Percentiles rank a stretch among this genome's conserved stretches.
phyloP scores from a whole-genome alignment of 345 rosid species.

The Brassica carinata region DNA sequence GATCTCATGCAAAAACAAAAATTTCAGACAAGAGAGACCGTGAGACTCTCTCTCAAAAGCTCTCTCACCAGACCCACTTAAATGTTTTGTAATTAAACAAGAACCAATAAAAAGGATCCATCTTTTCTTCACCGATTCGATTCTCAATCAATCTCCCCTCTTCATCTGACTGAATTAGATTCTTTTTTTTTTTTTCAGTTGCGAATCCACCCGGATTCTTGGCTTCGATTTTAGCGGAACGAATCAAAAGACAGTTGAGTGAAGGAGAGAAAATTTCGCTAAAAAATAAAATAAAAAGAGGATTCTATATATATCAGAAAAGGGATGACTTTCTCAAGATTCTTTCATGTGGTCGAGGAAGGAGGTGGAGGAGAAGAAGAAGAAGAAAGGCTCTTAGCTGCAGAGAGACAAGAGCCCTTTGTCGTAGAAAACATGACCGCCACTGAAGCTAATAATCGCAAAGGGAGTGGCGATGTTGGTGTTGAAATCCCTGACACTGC shows the following conservation, averaged over 20 bases:
- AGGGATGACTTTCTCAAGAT: conserved; percentile 36
- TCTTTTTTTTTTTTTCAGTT: not conserved
- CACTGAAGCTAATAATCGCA: conserved; percentile 30
- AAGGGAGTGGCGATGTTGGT: conserved; percentile 28
- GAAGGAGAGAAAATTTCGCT: conserved; percentile 17
- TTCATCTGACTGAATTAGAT: conserved; percentile 20
- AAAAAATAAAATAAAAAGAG: conserved; percentile 2
- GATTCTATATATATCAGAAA: conserved; percentile 9
- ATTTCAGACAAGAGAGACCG: conserved; percentile 12
- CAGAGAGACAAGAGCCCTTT: conserved; percentile 17
- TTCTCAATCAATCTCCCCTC: not conserved
- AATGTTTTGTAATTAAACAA: not conserved
- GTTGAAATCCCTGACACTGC: conserved; percentile 76
- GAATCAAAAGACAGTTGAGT: not conserved
- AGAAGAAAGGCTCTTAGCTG: conserved; percentile 30
- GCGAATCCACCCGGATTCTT: not conserved
- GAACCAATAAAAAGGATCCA: conserved; percentile 8
- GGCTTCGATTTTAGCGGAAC: not conserved
- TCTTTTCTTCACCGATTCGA: conserved; percentile 32
- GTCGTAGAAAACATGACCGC: conserved; percentile 26
- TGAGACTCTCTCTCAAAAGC: not conserved
- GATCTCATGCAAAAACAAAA: conserved; percentile 14
- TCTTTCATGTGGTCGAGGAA: conserved; percentile 26
- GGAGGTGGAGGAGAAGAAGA: conserved; percentile 30
- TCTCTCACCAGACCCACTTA: conserved; percentile 23